Evolutionary conservation across 108 stramenopile genomes (phyloP), one percentile per base, ranked within the genome.

Genomic region (Thalassiosira profunda): DNA sequence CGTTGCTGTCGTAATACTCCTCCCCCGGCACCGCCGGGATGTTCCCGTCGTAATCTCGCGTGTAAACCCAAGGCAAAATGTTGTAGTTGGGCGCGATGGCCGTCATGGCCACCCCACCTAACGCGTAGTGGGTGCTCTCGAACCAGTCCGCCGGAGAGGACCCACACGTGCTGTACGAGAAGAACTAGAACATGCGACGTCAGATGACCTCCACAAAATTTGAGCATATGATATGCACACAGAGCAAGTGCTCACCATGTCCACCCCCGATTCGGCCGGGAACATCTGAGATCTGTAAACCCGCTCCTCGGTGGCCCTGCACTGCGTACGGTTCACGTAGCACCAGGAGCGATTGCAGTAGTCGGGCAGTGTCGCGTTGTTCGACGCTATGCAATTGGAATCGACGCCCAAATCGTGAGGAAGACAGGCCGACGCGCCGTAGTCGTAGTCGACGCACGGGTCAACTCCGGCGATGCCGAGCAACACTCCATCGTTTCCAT

Each of bases 121-220:
- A 20, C 5, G 24, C 42, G 5, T 17, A 30, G 9, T n/a, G n/a
- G n/a, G 25, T 49, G 2, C 15, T 20, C n/a, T n/a, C n/a, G n/a
- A n/a, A n/a, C n/a, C n/a, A n/a, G n/a, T n/a, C n/a, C n/a, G n/a
- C n/a, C 3, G 48, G 2, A 23, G 44, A 1, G 12, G 37, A 23
- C 15, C 37, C 37, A 42, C 30, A 24, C 10, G 38, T n/a, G 11
- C 2, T 2, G 1, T 28, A 14, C 56, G 38, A 58, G 49, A 53
- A 49, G 3, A 25, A 4, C 25, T 48, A 3, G 56, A 58, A 5
- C 48, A 26, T 69, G 58, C 24, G 58, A 69, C 1, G 68, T 69
- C 31, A 58, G 23, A 47, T 58, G 59, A 11, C 38, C 37, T 24
- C 42, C n/a, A n/a, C n/a, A n/a, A n/a, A n/a, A n/a, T n/a, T n/a